Evolutionary conservation across 257 asterid species (phyloP).

Genomic region (Forsythia suspensa): DNA sequence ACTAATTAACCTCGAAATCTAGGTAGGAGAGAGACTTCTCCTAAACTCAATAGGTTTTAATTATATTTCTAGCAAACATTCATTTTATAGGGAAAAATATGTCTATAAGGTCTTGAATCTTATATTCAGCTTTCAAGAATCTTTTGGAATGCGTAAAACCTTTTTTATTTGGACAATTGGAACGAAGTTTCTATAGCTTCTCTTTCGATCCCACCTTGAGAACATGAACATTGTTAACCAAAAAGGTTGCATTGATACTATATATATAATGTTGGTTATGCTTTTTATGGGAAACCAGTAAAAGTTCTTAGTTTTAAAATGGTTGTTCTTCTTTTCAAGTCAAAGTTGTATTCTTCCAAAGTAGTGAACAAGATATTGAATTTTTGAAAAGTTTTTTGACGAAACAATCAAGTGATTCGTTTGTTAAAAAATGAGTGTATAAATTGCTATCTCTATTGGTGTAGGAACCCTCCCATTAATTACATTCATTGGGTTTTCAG

Average conservation of each 20-base stretch:
- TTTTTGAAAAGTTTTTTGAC: no score
- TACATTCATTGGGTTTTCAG: no score
- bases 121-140: conserved; percentile 7
- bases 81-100: not conserved
- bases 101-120: not conserved
- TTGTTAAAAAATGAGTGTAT: no score
- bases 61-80: not conserved
- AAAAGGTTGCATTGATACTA: conserved; percentile 26
- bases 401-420: no score
- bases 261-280: not conserved
- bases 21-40: not conserved
- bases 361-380: not conserved
- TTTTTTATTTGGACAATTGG: conserved; percentile 5
- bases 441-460: no score
- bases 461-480: no score
- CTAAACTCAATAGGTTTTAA: not conserved
- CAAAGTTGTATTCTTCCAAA: not conserved
- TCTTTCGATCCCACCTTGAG: conserved; percentile 37
- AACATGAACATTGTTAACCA: conserved; percentile 29
- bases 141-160: conserved; percentile 19
- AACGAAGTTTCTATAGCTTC: conserved; percentile 39
- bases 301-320: no score
- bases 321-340: no score
- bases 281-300: no score
- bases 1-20: not conserved